phyloP scores from a whole-genome alignment of 495 filamentous ascomycete genomes.

The Penicillium lagena region DNA sequence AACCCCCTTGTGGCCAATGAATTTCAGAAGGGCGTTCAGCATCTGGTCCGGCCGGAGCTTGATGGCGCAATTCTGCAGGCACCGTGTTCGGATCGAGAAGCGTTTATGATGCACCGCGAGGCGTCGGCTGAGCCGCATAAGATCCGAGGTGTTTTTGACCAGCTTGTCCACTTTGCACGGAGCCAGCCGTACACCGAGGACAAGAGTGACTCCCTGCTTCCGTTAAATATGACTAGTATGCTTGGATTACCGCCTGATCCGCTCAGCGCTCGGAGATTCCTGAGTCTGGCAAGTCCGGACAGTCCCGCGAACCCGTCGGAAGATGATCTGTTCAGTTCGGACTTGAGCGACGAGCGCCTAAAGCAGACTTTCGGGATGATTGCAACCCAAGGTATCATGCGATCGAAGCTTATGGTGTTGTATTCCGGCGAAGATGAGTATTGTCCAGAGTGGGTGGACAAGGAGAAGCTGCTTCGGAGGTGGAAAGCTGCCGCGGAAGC shows the following conservation, averaged over 20 bases:
- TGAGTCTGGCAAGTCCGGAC: slow-evolving; percentile 54
- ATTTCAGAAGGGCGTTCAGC: slow-evolving; percentile 16
- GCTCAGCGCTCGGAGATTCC: slow-evolving; percentile 49
- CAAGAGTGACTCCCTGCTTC: slow-evolving; percentile 51
- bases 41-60: slow-evolving; percentile 38
- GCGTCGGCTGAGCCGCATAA: slow-evolving; percentile 13
- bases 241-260: slow-evolving; percentile 49
- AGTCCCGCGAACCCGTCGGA: slow-evolving; percentile 51
- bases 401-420: slow-evolving; percentile 43
- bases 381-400: slow-evolving; percentile 45
- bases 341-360: slow-evolving; percentile 56
- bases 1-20: slow-evolving; percentile 22
- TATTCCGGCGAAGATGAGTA: slow-evolving; percentile 70
- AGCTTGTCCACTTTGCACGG: slow-evolving; percentile 46
- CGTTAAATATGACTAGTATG: slow-evolving; percentile 36
- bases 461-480: slow-evolving; percentile 50
- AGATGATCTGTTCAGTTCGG: slow-evolving; percentile 87
- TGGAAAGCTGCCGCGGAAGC: slow-evolving; percentile 61
- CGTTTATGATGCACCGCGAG: slow-evolving; percentile 29
- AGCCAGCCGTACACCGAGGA: slow-evolving; percentile 31
- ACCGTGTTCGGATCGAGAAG: slow-evolving; percentile 72
- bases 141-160: slow-evolving; percentile 37
- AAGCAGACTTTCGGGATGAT: slow-evolving; percentile 59
- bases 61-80: slow-evolving; percentile 84
- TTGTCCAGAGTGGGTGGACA: slow-evolving; percentile 58